Conservation (phyloP, 805 yeast species). For the Komagataella phaffii region DNA sequence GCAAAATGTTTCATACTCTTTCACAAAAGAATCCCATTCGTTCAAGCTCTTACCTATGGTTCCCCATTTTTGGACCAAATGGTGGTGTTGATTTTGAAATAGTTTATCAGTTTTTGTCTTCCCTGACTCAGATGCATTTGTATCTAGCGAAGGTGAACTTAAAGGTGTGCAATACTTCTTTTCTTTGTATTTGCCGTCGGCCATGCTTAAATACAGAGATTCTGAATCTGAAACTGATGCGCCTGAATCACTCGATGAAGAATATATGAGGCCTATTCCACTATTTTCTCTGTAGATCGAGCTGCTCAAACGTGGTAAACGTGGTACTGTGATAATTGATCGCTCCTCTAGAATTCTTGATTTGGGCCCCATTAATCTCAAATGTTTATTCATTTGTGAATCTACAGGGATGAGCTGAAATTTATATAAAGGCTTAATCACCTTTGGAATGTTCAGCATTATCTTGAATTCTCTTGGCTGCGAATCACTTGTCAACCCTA, state of each 20-base stretch:
- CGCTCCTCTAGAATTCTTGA: not conserved
- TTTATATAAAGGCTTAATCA: constrained; percentile 9
- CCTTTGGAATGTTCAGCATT: constrained; percentile 9
- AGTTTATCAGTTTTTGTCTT: too few species aligned
- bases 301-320: constrained; percentile 8
- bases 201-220: not conserved
- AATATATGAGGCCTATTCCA: constrained; percentile 1
- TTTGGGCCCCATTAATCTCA: constrained; percentile 3
- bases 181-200: not conserved
- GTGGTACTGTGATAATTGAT: constrained; percentile 7
- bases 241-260: constrained; percentile 2
- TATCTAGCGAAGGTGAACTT: not conserved
- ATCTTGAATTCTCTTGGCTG: not conserved
- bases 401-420: constrained; percentile 15
- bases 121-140: not conserved
- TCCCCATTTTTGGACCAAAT: constrained; percentile 2
- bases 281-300: constrained; percentile 3
- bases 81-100: not conserved
- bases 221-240: not conserved
- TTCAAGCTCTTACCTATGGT: constrained; percentile 32
- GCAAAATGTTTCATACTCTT: constrained; percentile 29
- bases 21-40: constrained; percentile 34
- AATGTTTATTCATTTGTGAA: constrained; percentile 6
- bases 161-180: not conserved
- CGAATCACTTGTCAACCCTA: not conserved